A percentile compares a stretch with the other conserved stretches of the same genome.
Conservation (phyloP, 805 yeast genomes). For the Candida silvicultrix region DNA sequence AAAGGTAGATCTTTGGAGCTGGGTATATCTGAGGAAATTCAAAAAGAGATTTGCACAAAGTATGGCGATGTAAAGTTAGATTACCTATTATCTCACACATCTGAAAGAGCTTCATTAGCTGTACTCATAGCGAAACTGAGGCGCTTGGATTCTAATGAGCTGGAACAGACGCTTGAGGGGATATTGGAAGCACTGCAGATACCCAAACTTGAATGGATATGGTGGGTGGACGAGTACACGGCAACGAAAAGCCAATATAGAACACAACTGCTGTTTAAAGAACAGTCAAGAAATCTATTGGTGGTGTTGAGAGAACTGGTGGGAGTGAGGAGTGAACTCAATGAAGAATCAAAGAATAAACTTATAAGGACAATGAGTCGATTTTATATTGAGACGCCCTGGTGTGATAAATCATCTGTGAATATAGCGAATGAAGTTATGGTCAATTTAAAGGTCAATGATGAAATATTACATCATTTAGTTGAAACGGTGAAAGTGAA, state of each 20-base stretch:
- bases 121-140: background rate
- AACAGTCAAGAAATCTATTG: slow-evolving; percentile 1
- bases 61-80: background rate
- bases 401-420: slow-evolving; percentile 11
- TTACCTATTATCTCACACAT: background rate
- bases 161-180: background rate
- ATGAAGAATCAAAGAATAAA: background rate
- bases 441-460: background rate
- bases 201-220: slow-evolving; percentile 3
- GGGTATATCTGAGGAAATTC: background rate
- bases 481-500: slow-evolving; percentile 4
- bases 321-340: too few relatives aligned
- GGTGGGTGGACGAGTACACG: slow-evolving; percentile 16
- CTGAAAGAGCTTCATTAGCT: background rate
- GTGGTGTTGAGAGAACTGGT: slow-evolving; percentile 2
- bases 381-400: slow-evolving; percentile 11
- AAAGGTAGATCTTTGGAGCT: background rate
- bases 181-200: background rate
- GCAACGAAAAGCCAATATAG: slow-evolving; percentile 4
- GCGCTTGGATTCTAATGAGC: background rate
- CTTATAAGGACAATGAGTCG: background rate
- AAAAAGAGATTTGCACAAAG: background rate
- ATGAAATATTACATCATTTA: background rate
- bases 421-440: slow-evolving; percentile 1
- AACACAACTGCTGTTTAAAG: slow-evolving; percentile 9